phyloP scores from a whole-genome alignment of 768 basidiomycete species.

The Mycena metata region DNA sequence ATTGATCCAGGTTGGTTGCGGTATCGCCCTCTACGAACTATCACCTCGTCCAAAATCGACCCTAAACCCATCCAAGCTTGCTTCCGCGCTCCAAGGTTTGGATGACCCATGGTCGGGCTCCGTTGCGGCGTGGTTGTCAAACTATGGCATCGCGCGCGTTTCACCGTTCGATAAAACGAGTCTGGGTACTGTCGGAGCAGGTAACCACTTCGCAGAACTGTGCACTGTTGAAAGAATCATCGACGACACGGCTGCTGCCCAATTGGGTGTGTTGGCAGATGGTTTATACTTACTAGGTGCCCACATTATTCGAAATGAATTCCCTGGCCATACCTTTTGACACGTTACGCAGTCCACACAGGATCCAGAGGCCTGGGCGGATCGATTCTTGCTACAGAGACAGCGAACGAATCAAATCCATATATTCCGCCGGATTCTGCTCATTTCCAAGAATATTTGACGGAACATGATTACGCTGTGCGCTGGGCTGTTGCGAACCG shows the following conservation, averaged over 20 bases:
- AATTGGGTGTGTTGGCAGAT: slow-evolving; percentile 43
- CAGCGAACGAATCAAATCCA: slow-evolving; percentile 49
- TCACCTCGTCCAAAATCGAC: slow-evolving; percentile 43
- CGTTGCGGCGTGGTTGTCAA: slow-evolving; percentile 48
- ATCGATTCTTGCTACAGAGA: slow-evolving; percentile 48
- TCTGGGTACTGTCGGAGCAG: slow-evolving; percentile 54
- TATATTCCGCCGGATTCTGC: slow-evolving; percentile 49
- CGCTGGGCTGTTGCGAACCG: slow-evolving; percentile 56
- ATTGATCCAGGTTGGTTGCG: slow-evolving; percentile 48
- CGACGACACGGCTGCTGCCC: slow-evolving; percentile 42
- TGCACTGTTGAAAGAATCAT: slow-evolving; percentile 50
- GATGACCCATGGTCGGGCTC: slow-evolving; percentile 56
- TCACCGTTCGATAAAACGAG: slow-evolving; percentile 47
- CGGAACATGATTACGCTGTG: slow-evolving; percentile 53
- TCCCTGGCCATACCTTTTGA: no score
- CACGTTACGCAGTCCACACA: slow-evolving; percentile 48
- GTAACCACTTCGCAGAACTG: slow-evolving; percentile 57
- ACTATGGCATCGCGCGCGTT: slow-evolving; percentile 47
- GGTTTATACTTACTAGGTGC: slow-evolving; percentile 50
- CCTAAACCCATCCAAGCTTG: slow-evolving; percentile 48
- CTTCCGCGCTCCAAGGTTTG: slow-evolving; percentile 47
- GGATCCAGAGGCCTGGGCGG: slow-evolving; percentile 55
- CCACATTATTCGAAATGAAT: not conserved
- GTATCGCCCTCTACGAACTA: slow-evolving; percentile 52
- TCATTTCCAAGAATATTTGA: slow-evolving; percentile 47